phyloP scores from a whole-genome alignment of 805 yeast genomes.

The Grigorovia jiainica region DNA sequence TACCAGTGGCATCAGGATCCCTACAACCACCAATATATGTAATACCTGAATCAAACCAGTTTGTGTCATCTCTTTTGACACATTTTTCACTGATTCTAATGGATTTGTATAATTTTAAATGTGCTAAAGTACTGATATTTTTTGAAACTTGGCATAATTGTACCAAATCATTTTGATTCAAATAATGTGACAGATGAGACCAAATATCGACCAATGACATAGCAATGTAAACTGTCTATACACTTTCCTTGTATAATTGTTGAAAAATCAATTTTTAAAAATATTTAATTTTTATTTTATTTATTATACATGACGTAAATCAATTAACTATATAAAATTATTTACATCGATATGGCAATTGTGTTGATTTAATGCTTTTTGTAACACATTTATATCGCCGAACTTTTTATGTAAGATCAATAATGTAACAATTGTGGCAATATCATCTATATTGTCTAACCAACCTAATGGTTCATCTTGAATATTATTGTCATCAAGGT shows the following conservation, averaged over 20 bases:
- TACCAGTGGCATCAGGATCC: conserved; percentile 27
- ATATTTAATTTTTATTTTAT: too few relatives aligned
- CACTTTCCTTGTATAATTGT: too few relatives aligned
- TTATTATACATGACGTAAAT: neutral
- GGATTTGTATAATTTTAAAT: conserved; percentile 29
- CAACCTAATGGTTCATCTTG: conserved; percentile 19
- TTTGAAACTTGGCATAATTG: conserved; percentile 28
- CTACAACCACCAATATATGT: conserved; percentile 34
- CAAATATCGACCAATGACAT: too few relatives aligned
- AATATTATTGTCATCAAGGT: conserved; percentile 2
- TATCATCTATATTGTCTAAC: conserved; percentile 17
- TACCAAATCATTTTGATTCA: conserved; percentile 35
- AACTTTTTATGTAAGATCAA: neutral
- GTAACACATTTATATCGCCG: neutral
- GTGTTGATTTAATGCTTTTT: neutral
- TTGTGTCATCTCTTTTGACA: conserved; percentile 17
- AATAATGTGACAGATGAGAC: conserved; percentile 10
- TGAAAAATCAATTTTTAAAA: too few relatives aligned
- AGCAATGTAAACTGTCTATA: too few relatives aligned
- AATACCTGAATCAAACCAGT: conserved; percentile 29
- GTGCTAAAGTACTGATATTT: conserved; percentile 23
- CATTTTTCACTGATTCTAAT: conserved; percentile 32
- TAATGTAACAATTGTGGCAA: neutral
- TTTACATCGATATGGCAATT: conserved; percentile 2
- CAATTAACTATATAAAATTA: neutral